phyloP scores from a whole-genome alignment of 2,329 filamentous ascomycete genomes.

The Colletotrichum graminicola region DNA sequence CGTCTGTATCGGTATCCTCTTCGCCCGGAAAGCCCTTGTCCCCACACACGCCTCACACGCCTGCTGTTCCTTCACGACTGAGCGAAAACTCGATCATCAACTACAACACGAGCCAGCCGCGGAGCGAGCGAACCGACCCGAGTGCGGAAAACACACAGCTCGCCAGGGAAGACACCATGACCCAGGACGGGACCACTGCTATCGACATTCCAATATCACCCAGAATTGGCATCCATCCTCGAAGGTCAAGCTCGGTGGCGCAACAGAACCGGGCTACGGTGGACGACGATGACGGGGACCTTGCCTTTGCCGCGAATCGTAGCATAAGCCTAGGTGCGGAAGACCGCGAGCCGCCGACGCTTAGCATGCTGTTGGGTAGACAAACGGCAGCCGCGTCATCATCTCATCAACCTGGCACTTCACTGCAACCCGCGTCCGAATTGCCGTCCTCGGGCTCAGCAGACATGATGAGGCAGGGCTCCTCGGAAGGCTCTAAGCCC shows the following conservation, averaged over 20 bases:
- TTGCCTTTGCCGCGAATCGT: constrained; percentile 71
- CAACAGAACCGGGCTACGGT: constrained; percentile 68
- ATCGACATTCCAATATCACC: constrained; percentile 83
- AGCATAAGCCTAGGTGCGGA: constrained; percentile 77
- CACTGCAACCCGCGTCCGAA: constrained; percentile 58
- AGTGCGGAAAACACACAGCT: constrained; percentile 46
- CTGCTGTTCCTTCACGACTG: constrained; percentile 91
- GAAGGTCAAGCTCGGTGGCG: constrained; percentile 78
- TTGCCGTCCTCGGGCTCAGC: constrained; percentile 55
- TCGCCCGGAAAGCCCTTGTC: constrained; percentile 92
- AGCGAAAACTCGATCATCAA: constrained; percentile 90
- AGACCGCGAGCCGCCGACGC: constrained; percentile 72
- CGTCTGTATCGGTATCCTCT: constrained; percentile 85
- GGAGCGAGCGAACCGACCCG: constrained; percentile 45
- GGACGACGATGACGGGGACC: constrained; percentile 72
- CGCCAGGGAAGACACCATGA: constrained; percentile 55
- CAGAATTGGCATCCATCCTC: constrained; percentile 65
- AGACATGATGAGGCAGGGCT: constrained; percentile 56
- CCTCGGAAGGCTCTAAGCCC: constrained; percentile 59
- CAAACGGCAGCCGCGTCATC: constrained; percentile 54
- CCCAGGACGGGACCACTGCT: constrained; percentile 69
- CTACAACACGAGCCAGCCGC: constrained; percentile 58
- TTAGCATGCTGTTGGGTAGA: constrained; percentile 71
- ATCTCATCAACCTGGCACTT: constrained; percentile 18
- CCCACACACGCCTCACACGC: constrained; percentile 91